These are phyloP conservation scores for Sugiyamaella americana DNA, from an alignment of 805 yeast species.

Conservation along the genomic window DNA sequence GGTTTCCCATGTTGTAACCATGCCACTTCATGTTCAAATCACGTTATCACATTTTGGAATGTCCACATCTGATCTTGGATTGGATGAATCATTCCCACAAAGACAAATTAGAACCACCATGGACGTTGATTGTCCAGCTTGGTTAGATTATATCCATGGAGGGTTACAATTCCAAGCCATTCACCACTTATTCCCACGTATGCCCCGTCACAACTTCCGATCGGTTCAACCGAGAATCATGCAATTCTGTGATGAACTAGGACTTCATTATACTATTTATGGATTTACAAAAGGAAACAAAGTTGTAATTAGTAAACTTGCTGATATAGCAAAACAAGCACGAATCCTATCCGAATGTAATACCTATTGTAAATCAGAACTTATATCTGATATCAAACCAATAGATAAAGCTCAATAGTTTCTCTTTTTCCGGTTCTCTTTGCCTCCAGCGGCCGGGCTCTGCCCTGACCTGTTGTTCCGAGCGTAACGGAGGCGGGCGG, in stretches of 20 bases:
- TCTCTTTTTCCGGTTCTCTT: background rate
- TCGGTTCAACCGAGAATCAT: slow-evolving; percentile 65
- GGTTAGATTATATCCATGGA: slow-evolving; percentile 89
- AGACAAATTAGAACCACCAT: slow-evolving; percentile 84
- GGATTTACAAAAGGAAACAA: slow-evolving; percentile 77
- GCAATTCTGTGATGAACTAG: slow-evolving; percentile 69
- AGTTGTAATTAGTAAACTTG: slow-evolving; percentile 60
- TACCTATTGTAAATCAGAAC: slow-evolving; percentile 51
- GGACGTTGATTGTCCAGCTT: slow-evolving; percentile 91
- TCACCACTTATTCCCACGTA: slow-evolving; percentile 82
- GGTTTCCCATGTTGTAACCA: slow-evolving; percentile 73
- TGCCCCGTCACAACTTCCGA: slow-evolving; percentile 84
- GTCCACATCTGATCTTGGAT: slow-evolving; percentile 84
- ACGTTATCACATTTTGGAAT: slow-evolving; percentile 87
- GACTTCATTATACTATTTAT: slow-evolving; percentile 73
- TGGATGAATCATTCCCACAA: slow-evolving; percentile 69
- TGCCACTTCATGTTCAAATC: slow-evolving; percentile 92
- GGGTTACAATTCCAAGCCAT: slow-evolving; percentile 89
- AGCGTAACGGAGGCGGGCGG: too few species aligned
- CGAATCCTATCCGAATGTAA: slow-evolving; percentile 68
- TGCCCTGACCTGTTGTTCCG: background rate
- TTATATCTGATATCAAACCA: slow-evolving; percentile 1
- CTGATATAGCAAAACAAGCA: slow-evolving; percentile 76
- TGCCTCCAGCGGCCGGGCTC: background rate
- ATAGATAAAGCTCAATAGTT: too few species aligned